These are phyloP conservation scores for Sugiyamaella grinbergsii DNA, from an alignment of 1,139 yeast genomes.

Conservation along the genomic window DNA sequence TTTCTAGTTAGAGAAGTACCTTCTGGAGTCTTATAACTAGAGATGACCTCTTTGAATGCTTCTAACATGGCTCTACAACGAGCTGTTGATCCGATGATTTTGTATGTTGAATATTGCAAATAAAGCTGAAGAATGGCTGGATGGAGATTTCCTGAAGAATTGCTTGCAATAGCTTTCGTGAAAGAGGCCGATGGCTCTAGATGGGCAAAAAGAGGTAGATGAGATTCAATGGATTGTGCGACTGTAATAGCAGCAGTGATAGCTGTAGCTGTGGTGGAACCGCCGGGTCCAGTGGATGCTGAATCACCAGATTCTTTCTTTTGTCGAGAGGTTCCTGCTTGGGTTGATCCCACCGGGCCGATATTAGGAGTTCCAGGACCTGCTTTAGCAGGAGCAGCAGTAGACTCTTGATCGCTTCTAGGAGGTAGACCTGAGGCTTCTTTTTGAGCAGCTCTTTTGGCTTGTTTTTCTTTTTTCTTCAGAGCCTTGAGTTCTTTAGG, in stretches of 20 bases:
- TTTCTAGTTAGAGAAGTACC: conserved; percentile 86
- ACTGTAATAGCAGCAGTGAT: background rate
- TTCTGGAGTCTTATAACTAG: conserved; percentile 80
- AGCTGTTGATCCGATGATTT: conserved; percentile 85
- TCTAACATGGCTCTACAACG: conserved; percentile 84
- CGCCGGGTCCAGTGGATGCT: background rate
- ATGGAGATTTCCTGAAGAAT: conserved; percentile 64
- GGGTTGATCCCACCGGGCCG: conserved; percentile 7
- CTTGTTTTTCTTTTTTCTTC: conserved; percentile 87
- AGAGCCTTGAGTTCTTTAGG: conserved; percentile 86
- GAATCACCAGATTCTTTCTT: background rate
- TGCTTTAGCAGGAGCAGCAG: background rate
- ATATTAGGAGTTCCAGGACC: conserved; percentile 6
- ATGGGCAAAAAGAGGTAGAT: conserved; percentile 73
- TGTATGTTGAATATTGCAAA: conserved; percentile 77
- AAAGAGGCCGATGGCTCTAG: conserved; percentile 53
- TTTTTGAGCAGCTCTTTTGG: conserved; percentile 74
- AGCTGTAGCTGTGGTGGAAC: background rate
- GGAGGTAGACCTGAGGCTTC: conserved; percentile 47
- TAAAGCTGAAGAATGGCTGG: conserved; percentile 82
- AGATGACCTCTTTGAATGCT: conserved; percentile 79
- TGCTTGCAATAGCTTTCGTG: conserved; percentile 26
- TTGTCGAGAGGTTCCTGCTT: conserved; percentile 3
- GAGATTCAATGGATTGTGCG: conserved; percentile 15
- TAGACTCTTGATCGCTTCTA: conserved; percentile 22